Evolutionary conservation across 2,329 filamentous ascomycete genomes (phyloP).

Genomic region (Phyllosticta ampelicida): DNA sequence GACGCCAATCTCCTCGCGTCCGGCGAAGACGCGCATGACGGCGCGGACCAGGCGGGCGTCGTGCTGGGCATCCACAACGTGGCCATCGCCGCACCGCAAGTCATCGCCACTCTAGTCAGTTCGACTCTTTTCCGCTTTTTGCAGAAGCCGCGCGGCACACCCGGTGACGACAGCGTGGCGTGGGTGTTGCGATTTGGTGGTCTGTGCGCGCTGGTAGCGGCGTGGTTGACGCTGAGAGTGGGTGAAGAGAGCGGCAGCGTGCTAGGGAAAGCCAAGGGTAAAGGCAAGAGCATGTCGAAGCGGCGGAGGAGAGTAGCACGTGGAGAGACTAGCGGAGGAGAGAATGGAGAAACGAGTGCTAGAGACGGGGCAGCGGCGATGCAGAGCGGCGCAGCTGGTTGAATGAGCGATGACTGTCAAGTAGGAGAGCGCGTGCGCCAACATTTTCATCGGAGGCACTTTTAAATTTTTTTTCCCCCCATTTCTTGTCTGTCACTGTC

Average conservation of each 20-base stretch:
- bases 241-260: slow-evolving; percentile 43
- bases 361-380: no score
- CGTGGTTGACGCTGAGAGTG: slow-evolving; percentile 58
- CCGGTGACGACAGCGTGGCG: slow-evolving; percentile 77
- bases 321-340: neutral
- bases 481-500: no score
- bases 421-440: no score
- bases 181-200: slow-evolving; percentile 82
- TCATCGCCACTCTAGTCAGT: slow-evolving; percentile 76
- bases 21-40: slow-evolving; percentile 37
- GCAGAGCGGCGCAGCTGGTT: no score
- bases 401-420: no score
- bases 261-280: neutral
- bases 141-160: slow-evolving; percentile 76
- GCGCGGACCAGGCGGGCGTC: slow-evolving; percentile 70
- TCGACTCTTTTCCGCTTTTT: slow-evolving; percentile 73
- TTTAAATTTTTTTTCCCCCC: no score
- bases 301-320: neutral
- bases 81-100: slow-evolving; percentile 81
- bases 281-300: neutral
- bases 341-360: no score
- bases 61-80: slow-evolving; percentile 95
- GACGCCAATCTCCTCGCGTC: slow-evolving; percentile 30
- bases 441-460: no score
- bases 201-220: slow-evolving; percentile 64